Conservation (phyloP, 768 basidiomycete genomes). For the Pisolithus orientalis region DNA sequence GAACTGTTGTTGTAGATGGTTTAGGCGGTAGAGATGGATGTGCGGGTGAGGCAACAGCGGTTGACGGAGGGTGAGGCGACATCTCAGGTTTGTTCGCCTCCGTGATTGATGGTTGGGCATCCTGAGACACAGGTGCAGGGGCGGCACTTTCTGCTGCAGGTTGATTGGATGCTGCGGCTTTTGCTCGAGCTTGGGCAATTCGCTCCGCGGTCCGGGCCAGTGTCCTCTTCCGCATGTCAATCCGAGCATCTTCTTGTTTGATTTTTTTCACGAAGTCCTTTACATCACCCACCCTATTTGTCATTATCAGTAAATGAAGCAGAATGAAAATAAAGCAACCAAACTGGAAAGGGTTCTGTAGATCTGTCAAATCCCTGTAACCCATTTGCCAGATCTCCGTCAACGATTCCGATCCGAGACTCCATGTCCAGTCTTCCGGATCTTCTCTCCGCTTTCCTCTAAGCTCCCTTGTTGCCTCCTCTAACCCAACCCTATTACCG, state of each 20-base stretch:
- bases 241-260: constrained; percentile 58
- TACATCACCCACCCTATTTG: constrained; percentile 59
- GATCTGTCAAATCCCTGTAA: constrained; percentile 54
- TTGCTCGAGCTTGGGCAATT: constrained; percentile 36
- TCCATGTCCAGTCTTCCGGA: constrained; percentile 57
- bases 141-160: not conserved
- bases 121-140: constrained; percentile 16
- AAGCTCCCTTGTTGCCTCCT: constrained; percentile 51
- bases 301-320: constrained; percentile 1
- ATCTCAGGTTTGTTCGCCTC: constrained; percentile 29
- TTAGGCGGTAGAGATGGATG: constrained; percentile 72
- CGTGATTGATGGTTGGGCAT: constrained; percentile 32
- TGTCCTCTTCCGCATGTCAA: constrained; percentile 43
- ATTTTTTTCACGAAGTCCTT: constrained; percentile 70
- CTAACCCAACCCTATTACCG: constrained; percentile 46
- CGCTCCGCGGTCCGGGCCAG: constrained; percentile 33
- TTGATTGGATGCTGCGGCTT: constrained; percentile 23
- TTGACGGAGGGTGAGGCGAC: constrained; percentile 2
- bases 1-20: constrained; percentile 39
- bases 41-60: constrained; percentile 36
- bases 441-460: constrained; percentile 52
- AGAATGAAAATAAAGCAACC: constrained; percentile 18
- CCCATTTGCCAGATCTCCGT: constrained; percentile 85
- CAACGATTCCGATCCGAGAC: constrained; percentile 60
- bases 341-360: constrained; percentile 65